Evolutionary conservation across 202 grass and related monocot species (phyloP).

Genomic region (Musa balbisiana): DNA sequence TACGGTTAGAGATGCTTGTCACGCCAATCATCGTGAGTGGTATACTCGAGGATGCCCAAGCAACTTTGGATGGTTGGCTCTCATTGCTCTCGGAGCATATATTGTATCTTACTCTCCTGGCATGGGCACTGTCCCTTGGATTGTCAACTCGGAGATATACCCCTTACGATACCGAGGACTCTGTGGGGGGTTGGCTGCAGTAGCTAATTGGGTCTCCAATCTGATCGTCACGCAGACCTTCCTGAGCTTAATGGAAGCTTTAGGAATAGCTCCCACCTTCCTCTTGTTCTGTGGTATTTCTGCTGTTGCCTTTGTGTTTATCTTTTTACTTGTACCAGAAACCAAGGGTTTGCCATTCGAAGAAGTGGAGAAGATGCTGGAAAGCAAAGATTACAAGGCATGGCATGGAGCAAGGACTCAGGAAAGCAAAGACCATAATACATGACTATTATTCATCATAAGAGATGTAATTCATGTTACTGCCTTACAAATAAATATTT

Average conservation of each 20-base stretch:
- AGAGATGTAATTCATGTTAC: too few species aligned
- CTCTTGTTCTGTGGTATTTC: conserved; percentile 73
- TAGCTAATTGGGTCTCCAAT: conserved; percentile 94
- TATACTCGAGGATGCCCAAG: conserved; percentile 82
- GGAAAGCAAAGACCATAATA: too few species aligned
- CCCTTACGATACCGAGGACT: conserved; percentile 74
- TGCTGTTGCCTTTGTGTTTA: conserved; percentile 40
- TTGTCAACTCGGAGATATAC: conserved; percentile 99
- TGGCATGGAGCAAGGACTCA: conserved; percentile 21
- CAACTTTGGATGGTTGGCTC: conserved; percentile 84
- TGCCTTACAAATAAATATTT: too few species aligned
- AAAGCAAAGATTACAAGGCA: conserved; percentile 60
- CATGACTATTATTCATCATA: too few species aligned
- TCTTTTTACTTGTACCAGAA: conserved; percentile 84
- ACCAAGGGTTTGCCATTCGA: conserved; percentile 89
- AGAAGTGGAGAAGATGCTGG: conserved; percentile 87
- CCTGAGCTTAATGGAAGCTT: conserved; percentile 66
- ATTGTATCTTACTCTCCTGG: conserved; percentile 86
- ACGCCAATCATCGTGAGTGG: conserved; percentile 36
- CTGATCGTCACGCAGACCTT: conserved; percentile 89
- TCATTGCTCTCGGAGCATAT: conserved; percentile 63
- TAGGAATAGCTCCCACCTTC: conserved; percentile 76
- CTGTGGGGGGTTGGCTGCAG: conserved; percentile 79
- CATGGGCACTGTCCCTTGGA: conserved; percentile 93
- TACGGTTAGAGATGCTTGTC: conserved; percentile 29